These are phyloP conservation scores for Geoglossum cookeanum DNA, from an alignment of 2,329 filamentous ascomycete species.

Conservation along the genomic window DNA sequence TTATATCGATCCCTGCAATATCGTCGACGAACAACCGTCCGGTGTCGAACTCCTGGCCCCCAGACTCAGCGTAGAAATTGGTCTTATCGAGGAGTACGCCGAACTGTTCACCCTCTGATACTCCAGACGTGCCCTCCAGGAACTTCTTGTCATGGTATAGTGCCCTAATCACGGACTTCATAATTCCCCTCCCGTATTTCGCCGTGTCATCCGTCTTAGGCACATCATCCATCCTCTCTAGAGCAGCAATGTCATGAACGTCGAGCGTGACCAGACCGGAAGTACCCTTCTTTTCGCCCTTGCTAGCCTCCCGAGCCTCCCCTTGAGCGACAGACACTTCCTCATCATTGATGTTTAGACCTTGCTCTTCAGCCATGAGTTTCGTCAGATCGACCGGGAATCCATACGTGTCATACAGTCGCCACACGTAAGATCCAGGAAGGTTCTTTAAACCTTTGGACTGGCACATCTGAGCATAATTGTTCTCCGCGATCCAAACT, in stretches of 20 bases:
- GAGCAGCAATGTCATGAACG: conserved; percentile 76
- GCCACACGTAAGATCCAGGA: conserved; percentile 79
- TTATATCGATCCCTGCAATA: conserved; percentile 74
- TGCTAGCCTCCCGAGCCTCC: conserved; percentile 85
- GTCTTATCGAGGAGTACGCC: conserved; percentile 77
- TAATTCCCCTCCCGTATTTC: conserved; percentile 53
- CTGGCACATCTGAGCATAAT: conserved; percentile 54
- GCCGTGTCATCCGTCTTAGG: conserved; percentile 60
- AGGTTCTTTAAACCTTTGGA: conserved; percentile 50
- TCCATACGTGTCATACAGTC: conserved; percentile 91
- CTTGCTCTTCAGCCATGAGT: conserved; percentile 89
- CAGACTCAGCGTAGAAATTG: conserved; percentile 96
- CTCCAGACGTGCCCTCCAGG: conserved; percentile 51
- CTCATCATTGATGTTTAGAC: conserved; percentile 63
- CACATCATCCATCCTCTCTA: conserved; percentile 60
- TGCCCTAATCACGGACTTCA: too few relatives aligned
- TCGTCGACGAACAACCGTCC: conserved; percentile 77
- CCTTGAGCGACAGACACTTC: conserved; percentile 73
- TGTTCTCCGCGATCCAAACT: conserved; percentile 90
- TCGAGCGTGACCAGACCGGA: conserved; percentile 74
- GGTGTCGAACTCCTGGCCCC: conserved; percentile 83
- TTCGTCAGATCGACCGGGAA: conserved; percentile 92
- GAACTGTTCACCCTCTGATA: conserved; percentile 60
- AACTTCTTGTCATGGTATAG: conserved; percentile 76
- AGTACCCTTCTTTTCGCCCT: conserved; percentile 70